Base-by-base conservation (phyloP, 768 basidiomycete species). In the Lyophyllum decastes region DNA sequence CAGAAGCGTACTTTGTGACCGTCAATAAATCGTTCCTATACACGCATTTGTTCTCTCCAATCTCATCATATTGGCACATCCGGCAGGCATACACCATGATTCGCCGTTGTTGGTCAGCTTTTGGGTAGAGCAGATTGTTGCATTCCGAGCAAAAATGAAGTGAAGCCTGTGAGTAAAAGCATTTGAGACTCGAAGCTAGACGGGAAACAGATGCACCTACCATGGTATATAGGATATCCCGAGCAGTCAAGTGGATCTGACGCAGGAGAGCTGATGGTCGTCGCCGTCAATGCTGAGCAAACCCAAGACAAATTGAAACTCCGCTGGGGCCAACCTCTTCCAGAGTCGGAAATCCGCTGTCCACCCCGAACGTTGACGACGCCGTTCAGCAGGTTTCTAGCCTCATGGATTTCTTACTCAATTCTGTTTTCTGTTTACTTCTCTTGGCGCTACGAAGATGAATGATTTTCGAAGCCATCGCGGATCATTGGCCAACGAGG, bases 101-200 rank as follows among this genome's bases (percentile, higher is more conserved):
- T 46, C 89, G 83, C 47, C 94, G 87, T 60, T 88, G 82, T 55
- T 85, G 86, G 73, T 97, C 95, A 43, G 92, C 95, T 76, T 95
- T 88, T 21, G 94, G 94, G 71, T 96, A 95, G 52, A 97, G 81
- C 26, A 97, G 82, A 70, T 97, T 96, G 77, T 95, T 95, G 80
- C 94, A 96, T 79, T 96, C 94, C 38, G 86, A 88, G 67, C 94
- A 96, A 74, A 96, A 96, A 64, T 92, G 87, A 26, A 96, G 84
- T 2, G 90, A 90, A 11, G 92, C 87, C 91, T 93, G 10, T 30
- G 4, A 30, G 30, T 30, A 30, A 5, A 30, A 30, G 30, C 30
- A 4, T 30, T 5, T 30, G 10, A 10, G 4, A 5, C 19, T 7
- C 16, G 22, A 46, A 46, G 46, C 19, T 4, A 30, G 24, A 19